Base-by-base conservation (phyloP, 1,284 basidiomycete genomes). In the Xerocomus minutiporus region DNA sequence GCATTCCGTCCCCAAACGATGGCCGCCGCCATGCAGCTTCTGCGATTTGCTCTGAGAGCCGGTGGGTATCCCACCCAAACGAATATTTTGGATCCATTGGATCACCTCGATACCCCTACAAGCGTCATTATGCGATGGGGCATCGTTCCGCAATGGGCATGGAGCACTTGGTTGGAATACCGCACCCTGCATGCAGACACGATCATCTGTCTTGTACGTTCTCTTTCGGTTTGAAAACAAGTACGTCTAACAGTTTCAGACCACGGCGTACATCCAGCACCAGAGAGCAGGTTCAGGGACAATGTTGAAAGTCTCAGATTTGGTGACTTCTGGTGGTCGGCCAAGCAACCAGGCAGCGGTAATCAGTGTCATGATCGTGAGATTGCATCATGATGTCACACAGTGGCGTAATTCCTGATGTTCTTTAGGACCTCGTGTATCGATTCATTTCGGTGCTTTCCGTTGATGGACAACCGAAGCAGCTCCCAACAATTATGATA, bases 161-260 rank as follows among this genome's bases (percentile, higher is more conserved):
- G 86, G 85, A 64, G 61, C n/a, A 66, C 74, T 8, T 87, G 84
- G 82, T 63, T 69, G 41, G 84, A 87, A 60, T 69, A 73, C 50
- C 73, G 79, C 32, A 61, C 72, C 32, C 71, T 75, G 25, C 67
- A 79, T 42, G 70, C 75, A 3, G 82, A 84, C 50, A 70, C 69
- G 15, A 71, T 84, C 31, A 67, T 73, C 8, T 65, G 65, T 49
- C 57, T 85, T 54, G 86, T 87, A 54, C 56, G 77, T 61, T n/a
- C 39, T 12, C 49, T 20, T 11, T 20, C 29, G 39, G 35, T 50
- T 48, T 43, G 26, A 17, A 39, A n/a, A 31, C 2, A 15, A 48
- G 20, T 26, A 25, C 17, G 9, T 64, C 50, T 60, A 28, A 55
- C 28, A 29, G 15, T 26, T 43, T 48, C 56, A 85, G 84, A 81